Evolutionary conservation across 2,329 filamentous ascomycete species (phyloP).

Genomic region (Trichoderma breve): DNA sequence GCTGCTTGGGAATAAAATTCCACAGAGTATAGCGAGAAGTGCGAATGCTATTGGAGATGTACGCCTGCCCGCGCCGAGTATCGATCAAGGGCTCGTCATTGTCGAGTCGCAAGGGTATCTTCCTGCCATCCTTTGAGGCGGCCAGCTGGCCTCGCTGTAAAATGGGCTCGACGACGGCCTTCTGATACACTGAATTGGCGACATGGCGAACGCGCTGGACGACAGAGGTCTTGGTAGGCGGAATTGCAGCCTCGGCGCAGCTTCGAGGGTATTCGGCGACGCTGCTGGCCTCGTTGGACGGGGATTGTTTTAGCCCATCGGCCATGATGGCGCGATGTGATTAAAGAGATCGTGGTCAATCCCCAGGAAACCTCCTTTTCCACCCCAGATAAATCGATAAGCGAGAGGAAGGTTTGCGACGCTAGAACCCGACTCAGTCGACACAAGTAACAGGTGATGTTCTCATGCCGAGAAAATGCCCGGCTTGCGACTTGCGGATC

Average conservation of each 20-base stretch:
- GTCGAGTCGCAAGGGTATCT: slow-evolving; percentile 44
- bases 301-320: slow-evolving; percentile 4
- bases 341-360: background rate
- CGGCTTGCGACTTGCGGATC: background rate
- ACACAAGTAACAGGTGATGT: background rate
- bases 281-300: background rate
- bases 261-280: slow-evolving; percentile 11
- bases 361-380: background rate
- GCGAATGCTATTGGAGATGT: slow-evolving; percentile 64
- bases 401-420: slow-evolving; percentile 5
- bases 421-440: background rate
- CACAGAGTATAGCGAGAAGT: slow-evolving; percentile 80
- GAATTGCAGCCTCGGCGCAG: background rate
- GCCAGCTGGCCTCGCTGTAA: slow-evolving; percentile 66
- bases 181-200: slow-evolving; percentile 34
- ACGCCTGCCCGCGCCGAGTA: slow-evolving; percentile 48
- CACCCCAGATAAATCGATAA: background rate
- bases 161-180: slow-evolving; percentile 47
- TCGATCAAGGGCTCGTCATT: slow-evolving; percentile 45
- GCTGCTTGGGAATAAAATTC: slow-evolving; percentile 81
- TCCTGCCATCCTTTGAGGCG: slow-evolving; percentile 68
- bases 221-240: background rate
- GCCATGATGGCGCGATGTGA: slow-evolving; percentile 17
- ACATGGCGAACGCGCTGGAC: slow-evolving; percentile 25
- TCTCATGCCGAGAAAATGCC: slow-evolving; percentile 11